These are phyloP conservation scores for Zymoseptoria crescenta DNA, from an alignment of 2,329 filamentous ascomycete species.

Conservation along the genomic window DNA sequence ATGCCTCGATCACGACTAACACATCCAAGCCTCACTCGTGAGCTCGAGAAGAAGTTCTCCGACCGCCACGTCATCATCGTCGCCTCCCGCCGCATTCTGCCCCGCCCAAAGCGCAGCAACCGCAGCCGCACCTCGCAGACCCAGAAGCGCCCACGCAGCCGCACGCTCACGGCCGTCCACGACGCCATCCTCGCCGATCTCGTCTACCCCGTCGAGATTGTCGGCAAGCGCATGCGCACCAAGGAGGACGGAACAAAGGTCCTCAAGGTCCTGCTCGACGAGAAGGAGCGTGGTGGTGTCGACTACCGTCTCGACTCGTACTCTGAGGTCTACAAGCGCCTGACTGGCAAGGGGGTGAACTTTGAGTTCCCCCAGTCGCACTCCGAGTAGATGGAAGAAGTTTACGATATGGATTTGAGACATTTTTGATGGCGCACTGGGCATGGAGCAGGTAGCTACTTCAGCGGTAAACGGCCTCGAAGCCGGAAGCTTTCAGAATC, in stretches of 20 bases:
- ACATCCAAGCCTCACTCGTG: conserved; percentile 76
- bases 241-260: conserved; percentile 98
- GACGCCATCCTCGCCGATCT: conserved; percentile 96
- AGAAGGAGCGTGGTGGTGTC: conserved; percentile 99
- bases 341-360: conserved; percentile 91
- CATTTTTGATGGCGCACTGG: background rate
- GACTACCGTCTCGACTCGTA: conserved; percentile 99
- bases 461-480: background rate
- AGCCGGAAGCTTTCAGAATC: background rate
- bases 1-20: conserved; percentile 8
- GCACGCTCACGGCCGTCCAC: conserved; percentile 97
- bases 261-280: conserved; percentile 97
- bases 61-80: conserved; percentile 99
- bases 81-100: conserved; percentile 95
- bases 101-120: conserved; percentile 96
- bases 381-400: background rate
- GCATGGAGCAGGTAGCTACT: background rate
- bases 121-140: conserved; percentile 92
- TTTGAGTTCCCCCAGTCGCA: conserved; percentile 89
- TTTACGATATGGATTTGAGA: background rate
- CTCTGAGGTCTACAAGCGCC: conserved; percentile 96
- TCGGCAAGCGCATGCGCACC: conserved; percentile 97
- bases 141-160: conserved; percentile 97
- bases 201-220: conserved; percentile 99
- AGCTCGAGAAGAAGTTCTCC: conserved; percentile 99